Evolutionary conservation across 2,329 filamentous ascomycete species (phyloP).

Genomic region (Reticulascus tulasneorum): DNA sequence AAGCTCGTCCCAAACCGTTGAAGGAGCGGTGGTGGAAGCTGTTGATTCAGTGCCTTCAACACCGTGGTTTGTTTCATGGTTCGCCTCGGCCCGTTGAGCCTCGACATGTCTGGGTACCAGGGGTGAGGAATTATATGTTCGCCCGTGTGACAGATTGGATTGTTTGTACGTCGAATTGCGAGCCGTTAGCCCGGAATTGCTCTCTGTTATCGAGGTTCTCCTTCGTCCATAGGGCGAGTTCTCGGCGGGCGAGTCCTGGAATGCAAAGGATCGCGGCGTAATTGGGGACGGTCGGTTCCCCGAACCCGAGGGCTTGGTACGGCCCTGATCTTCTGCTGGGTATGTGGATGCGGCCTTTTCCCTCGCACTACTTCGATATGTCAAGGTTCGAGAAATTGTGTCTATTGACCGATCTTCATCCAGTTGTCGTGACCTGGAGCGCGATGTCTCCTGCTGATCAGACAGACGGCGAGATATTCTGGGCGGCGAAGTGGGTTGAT

Average conservation of each 20-base stretch:
- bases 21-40: conserved; percentile 80
- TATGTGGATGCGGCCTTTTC: conserved; percentile 38
- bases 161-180: conserved; percentile 42
- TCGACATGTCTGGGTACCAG: conserved; percentile 46
- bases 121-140: conserved; percentile 57
- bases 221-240: conserved; percentile 23
- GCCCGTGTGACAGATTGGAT: conserved; percentile 29
- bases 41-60: conserved; percentile 78
- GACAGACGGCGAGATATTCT: conserved; percentile 50
- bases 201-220: conserved; percentile 47
- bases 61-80: conserved; percentile 32
- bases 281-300: conserved; percentile 38
- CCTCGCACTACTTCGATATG: conserved; percentile 35
- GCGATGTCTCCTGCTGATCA: conserved; percentile 48
- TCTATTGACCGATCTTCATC: conserved; percentile 39
- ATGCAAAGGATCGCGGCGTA: conserved; percentile 44
- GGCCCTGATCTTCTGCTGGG: conserved; percentile 32
- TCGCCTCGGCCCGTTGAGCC: conserved; percentile 27
- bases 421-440: conserved; percentile 30
- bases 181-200: conserved; percentile 31
- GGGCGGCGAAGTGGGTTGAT: conserved; percentile 47
- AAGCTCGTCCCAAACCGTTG: conserved; percentile 95
- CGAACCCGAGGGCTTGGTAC: conserved; percentile 25
- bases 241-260: conserved; percentile 36
- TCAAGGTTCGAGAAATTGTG: conserved; percentile 35